These are phyloP conservation scores for Coleophoma cylindrospora DNA, from an alignment of 2,329 filamentous ascomycete genomes.

Conservation along the genomic window DNA sequence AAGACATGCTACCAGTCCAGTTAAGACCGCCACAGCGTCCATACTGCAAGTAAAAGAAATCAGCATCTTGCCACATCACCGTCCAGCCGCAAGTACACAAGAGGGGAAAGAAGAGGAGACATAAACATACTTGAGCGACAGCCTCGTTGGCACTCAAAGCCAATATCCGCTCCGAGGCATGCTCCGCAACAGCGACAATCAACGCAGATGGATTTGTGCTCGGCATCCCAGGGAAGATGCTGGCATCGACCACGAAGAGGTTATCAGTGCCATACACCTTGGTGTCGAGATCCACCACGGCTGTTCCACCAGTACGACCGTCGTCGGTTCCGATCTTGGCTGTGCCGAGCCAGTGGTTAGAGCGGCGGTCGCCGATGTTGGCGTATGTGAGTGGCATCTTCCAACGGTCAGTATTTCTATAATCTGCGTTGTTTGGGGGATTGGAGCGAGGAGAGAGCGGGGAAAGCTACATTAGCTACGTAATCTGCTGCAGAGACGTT, in stretches of 20 bases:
- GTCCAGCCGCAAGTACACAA: too few relatives aligned
- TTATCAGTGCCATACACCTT: slow-evolving; percentile 65
- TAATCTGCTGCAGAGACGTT: slow-evolving; percentile 50
- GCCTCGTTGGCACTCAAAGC: slow-evolving; percentile 6
- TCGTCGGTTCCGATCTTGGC: slow-evolving; percentile 53
- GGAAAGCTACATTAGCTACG: slow-evolving; percentile 39
- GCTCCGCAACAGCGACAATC: slow-evolving; percentile 59
- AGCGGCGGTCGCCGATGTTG: slow-evolving; percentile 21
- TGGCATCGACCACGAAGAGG: slow-evolving; percentile 63
- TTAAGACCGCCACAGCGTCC: slow-evolving; percentile 18
- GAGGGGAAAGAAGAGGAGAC: too few relatives aligned
- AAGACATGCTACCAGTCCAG: slow-evolving; percentile 10
- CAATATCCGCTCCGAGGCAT: slow-evolving; percentile 27
- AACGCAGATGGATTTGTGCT: slow-evolving; percentile 64
- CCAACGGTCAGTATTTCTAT: too few relatives aligned
- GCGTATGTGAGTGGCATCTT: slow-evolving; percentile 20
- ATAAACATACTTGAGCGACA: neutral
- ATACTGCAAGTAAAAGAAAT: slow-evolving; percentile 1
- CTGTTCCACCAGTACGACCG: slow-evolving; percentile 40
- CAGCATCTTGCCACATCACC: too few relatives aligned
- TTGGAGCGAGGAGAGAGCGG: too few relatives aligned
- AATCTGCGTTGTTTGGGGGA: too few relatives aligned
- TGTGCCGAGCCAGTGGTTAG: slow-evolving; percentile 47
- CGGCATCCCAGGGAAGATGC: slow-evolving; percentile 64
- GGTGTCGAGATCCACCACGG: slow-evolving; percentile 59